Evolutionary conservation across 169 alveolate species (phyloP).

Genomic region (Eimeria tenella): DNA sequence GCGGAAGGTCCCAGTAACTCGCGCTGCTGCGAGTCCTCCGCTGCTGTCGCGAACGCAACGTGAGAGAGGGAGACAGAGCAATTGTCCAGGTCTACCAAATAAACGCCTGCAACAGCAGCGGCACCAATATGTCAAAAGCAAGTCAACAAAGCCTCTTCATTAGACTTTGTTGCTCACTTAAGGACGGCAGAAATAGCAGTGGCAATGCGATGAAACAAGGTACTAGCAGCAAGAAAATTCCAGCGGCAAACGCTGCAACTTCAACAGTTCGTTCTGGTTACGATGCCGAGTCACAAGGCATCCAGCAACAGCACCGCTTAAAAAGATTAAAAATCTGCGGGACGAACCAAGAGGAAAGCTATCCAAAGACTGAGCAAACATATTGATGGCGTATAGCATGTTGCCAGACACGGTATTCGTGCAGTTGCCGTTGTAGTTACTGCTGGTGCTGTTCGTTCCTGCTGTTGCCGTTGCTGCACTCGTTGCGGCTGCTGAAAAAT

Average conservation of each 20-base stretch:
- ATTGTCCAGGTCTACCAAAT: constrained; percentile 44
- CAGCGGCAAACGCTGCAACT: background rate
- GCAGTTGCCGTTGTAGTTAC: constrained; percentile 33
- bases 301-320: background rate
- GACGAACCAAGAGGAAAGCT: constrained; percentile 49
- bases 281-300: background rate
- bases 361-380: constrained; percentile 45
- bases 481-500: constrained; percentile 48
- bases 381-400: constrained; percentile 61
- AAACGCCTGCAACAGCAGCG: constrained; percentile 31
- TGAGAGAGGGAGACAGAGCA: constrained; percentile 50
- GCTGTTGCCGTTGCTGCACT: constrained; percentile 1
- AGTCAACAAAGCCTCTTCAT: background rate
- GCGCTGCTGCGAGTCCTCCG: constrained; percentile 47
- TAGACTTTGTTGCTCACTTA: background rate
- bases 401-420: constrained; percentile 50
- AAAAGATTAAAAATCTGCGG: background rate
- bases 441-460: constrained; percentile 30
- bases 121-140: background rate
- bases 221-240: background rate
- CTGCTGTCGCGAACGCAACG: constrained; percentile 54
- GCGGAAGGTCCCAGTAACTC: constrained; percentile 36
- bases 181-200: background rate
- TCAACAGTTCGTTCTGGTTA: background rate
- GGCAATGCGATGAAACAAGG: background rate